Evolutionary conservation across 345 rosid species (phyloP), one percentile per base, ranked within the genome.

Genomic region (Conringia planisiliqua): DNA sequence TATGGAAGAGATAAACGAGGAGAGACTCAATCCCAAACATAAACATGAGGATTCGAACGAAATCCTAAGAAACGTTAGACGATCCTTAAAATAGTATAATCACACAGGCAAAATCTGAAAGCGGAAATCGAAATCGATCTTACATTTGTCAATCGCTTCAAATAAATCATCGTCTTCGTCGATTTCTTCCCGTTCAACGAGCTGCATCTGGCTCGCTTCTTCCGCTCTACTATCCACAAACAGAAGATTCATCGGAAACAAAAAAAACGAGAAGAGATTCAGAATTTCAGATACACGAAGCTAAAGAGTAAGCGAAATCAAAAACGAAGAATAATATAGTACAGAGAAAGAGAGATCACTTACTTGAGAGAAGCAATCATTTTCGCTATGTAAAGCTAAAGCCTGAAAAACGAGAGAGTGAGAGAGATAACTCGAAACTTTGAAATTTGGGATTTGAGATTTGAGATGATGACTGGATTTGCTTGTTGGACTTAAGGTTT

Each of bases 351-450:
- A 26, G 16, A 10, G 64, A 47, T 67, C 44, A 76, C 86, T 83
- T 78, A 90, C 98, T 85, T 93, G 68, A 90, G 89, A 74, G 90
- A 65, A 47, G 91, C 83, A 18, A 87, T 80, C 96, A 90, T 90
- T 81, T 78, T 86, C 52, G 79, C 63, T 38, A 56, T 71, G 24
- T 18, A 14, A 6, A 39, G 26, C 9, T 47, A 48, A 30, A 35
- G 46, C n/a, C 43, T 62, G 61, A 13, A 59, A 59, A 59, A 59
- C 44, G 68, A 81, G 44, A 50, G 67, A 47, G 22, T 1, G 57
- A 16, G 56, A 50, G 30, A 20, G 14, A 10, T 20, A 10, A 10
- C 22, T 76, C 46, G 78, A 79, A 57, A 46, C 72, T 72, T 24
- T 38, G 57, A 35, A 33, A 32, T 12, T 5, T n/a, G n/a, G n/a